These are phyloP conservation scores for Coniochaeta hoffmannii DNA, from an alignment of 2,329 filamentous ascomycete species.

Conservation along the genomic window DNA sequence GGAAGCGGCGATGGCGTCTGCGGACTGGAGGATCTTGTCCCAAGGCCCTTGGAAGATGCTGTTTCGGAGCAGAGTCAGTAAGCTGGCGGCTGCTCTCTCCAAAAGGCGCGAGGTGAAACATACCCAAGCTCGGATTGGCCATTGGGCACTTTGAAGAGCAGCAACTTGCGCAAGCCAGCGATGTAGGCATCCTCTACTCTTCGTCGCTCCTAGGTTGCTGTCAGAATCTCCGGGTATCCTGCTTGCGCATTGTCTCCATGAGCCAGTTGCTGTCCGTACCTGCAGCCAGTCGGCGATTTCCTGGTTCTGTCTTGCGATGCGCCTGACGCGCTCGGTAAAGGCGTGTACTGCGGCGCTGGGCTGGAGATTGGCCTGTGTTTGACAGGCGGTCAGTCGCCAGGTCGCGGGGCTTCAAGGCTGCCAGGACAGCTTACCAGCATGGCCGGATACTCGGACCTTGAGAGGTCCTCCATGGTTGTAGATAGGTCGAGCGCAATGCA, in stretches of 20 bases:
- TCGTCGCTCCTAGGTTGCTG: conserved; percentile 68
- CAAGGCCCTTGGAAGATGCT: conserved; percentile 89
- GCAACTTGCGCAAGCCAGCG: conserved; percentile 71
- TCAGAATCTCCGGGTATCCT: not conserved
- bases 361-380: conserved; percentile 65
- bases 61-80: conserved; percentile 5
- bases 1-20: conserved; percentile 73
- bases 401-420: not conserved
- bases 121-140: conserved; percentile 81
- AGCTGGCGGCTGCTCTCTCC: too few species aligned
- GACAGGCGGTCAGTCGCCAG: not conserved
- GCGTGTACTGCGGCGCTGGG: conserved; percentile 74
- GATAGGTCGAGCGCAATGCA: not conserved
- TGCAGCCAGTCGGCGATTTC: conserved; percentile 97
- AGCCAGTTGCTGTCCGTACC: conserved; percentile 45
- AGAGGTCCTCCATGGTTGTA: conserved; percentile 62
- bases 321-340: conserved; percentile 79
- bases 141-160: conserved; percentile 66
- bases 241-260: not conserved
- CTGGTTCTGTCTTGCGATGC: conserved; percentile 76
- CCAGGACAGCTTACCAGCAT: conserved; percentile 63
- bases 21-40: conserved; percentile 76
- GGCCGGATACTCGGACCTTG: conserved; percentile 84
- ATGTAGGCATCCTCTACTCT: conserved; percentile 89
- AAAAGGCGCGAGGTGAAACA: conserved; percentile 23